These are phyloP conservation scores for Piper longum DNA, from an alignment of 164 flowering plant genomes.

Conservation along the genomic window DNA sequence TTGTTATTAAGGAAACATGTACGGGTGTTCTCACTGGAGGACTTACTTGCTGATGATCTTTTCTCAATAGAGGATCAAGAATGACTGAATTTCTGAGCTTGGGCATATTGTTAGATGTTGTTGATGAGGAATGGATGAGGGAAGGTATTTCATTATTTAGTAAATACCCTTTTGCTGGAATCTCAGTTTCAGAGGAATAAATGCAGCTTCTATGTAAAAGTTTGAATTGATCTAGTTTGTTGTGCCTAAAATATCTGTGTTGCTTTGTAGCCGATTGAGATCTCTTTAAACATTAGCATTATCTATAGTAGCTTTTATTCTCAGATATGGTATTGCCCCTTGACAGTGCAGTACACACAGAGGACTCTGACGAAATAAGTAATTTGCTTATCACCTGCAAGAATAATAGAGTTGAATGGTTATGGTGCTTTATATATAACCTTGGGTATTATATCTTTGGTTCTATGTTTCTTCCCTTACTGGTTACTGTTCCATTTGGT, in stretches of 20 bases:
- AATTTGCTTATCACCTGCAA: slow-evolving; percentile 10
- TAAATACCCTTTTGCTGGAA: not conserved
- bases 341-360: slow-evolving; percentile 39
- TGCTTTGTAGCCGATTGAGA: not conserved
- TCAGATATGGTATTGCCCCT: slow-evolving; percentile 57
- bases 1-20: not conserved
- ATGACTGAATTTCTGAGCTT: slow-evolving; percentile 44
- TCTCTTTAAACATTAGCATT: not conserved
- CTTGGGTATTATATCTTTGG: not conserved
- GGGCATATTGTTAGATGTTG: slow-evolving; percentile 49
- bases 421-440: not conserved
- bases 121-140: slow-evolving; percentile 78
- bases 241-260: not conserved
- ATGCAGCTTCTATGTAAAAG: not conserved
- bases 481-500: no score
- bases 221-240: not conserved
- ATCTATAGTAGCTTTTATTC: slow-evolving; percentile 7
- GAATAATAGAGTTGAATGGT: not conserved
- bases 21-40: not conserved
- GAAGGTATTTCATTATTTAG: slow-evolving; percentile 28
- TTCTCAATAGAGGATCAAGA: not conserved
- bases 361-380: slow-evolving; percentile 75
- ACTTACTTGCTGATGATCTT: not conserved
- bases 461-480: no score
- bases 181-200: not conserved